Conservation (phyloP, 208 protist species). For the Perkinsela sp. region DNA sequence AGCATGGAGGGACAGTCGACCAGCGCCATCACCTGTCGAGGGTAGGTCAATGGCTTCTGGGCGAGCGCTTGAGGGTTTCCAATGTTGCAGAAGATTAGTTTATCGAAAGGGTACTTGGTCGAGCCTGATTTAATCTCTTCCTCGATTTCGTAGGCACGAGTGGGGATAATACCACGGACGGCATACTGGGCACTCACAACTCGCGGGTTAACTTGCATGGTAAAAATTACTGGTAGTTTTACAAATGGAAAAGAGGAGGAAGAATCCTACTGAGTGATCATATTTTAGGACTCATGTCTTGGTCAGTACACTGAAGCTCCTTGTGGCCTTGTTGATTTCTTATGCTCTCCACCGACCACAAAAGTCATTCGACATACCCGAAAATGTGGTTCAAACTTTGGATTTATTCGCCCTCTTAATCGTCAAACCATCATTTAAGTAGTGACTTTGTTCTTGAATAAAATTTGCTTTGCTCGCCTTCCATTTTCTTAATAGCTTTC, state of each 20-base stretch:
- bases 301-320: no score
- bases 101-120: conserved; percentile 18
- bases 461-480: not conserved
- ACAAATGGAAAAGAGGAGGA: no score
- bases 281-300: no score
- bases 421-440: no score
- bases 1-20: conserved; percentile 32
- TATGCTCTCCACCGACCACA: no score
- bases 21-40: conserved; percentile 64
- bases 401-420: no score
- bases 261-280: no score
- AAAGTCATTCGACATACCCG: no score
- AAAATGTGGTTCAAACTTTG: no score
- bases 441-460: not conserved
- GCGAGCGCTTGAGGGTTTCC: conserved; percentile 87
- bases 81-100: conserved; percentile 94
- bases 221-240: no score
- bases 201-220: conserved; percentile 16
- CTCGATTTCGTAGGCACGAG: conserved; percentile 36
- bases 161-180: conserved; percentile 48
- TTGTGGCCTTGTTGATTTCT: no score
- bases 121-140: conserved; percentile 13
- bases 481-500: not conserved
- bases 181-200: conserved; percentile 46
- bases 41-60: conserved; percentile 86